Base-by-base conservation (phyloP, 73 alveolate species). In the Urostyla sp. region DNA sequence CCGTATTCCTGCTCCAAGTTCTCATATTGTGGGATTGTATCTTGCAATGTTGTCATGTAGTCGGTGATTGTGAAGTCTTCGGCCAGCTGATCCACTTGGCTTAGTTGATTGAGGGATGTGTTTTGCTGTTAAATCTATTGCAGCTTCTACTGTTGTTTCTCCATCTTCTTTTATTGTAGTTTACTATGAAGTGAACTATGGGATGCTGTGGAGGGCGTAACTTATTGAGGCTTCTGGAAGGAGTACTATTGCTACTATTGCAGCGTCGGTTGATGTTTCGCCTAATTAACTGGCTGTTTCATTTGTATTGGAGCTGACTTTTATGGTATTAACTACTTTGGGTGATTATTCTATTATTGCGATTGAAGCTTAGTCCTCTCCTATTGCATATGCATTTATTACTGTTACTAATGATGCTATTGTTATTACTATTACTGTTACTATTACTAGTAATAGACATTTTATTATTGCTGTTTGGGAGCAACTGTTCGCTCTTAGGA, bases 331-430 rank as follows among this genome's bases (percentile, higher is more conserved):
- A 50, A 50, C n/a, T n/a, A n/a, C n/a, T n/a, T n/a, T n/a, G n/a
- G n/a, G n/a, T n/a, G n/a, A n/a, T n/a, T n/a, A n/a, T n/a, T n/a
- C n/a, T n/a, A n/a, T n/a, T n/a, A n/a, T n/a, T n/a, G n/a, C n/a
- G n/a, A n/a, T n/a, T n/a, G n/a, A n/a, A n/a, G n/a, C 6, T 15
- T 15, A 8, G 61, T 13, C 53, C 72, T 63, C 28, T 84, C 46
- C 43, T 74, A 69, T 69, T 84, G 81, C 67, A 72, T 13, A 73
- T 80, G 56, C 57, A 84, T 56, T 53, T 54, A 78, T 48, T 74
- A 2, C 51, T 26, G 48, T 73, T 54, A 38, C 46, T 46, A 67
- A 51, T 53, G 30, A 66, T 46, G 44, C 79, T 44, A 69, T 35
- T 52, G 15, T 50, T 79, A 45, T 75, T 84, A 27, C 15, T 55